A percentile compares a stretch with the other conserved stretches of the same genome.
These are phyloP conservation scores for Fusarium armeniacum DNA, from an alignment of 2,329 filamentous ascomycete species.

Conservation along the genomic window DNA sequence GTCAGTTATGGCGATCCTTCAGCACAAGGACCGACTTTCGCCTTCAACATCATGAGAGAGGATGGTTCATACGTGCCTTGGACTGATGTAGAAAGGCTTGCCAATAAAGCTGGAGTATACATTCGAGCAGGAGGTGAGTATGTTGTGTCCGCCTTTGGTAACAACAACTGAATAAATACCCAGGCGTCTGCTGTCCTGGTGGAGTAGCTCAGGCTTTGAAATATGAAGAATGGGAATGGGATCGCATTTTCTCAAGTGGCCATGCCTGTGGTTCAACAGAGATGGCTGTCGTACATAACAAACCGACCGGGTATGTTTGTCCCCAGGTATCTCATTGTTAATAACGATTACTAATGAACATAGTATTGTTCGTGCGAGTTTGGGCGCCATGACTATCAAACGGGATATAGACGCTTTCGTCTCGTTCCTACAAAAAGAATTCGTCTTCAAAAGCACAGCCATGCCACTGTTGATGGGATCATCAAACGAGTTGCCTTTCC, in stretches of 20 bases:
- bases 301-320: conserved; percentile 64
- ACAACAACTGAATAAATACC: conserved; percentile 1
- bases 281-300: conserved; percentile 65
- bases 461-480: conserved; percentile 27
- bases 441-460: conserved; percentile 19
- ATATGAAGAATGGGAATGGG: conserved; percentile 68
- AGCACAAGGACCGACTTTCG: conserved; percentile 72
- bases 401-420: conserved; percentile 67
- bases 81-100: conserved; percentile 69
- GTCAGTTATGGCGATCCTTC: conserved; percentile 63
- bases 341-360: conserved; percentile 16
- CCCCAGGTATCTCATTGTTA: not conserved
- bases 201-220: conserved; percentile 62
- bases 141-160: too few species aligned
- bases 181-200: conserved; percentile 64
- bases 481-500: conserved; percentile 28
- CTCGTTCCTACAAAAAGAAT: conserved; percentile 57
- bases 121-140: conserved; percentile 67
- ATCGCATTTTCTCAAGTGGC: conserved; percentile 67
- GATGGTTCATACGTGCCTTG: conserved; percentile 69
- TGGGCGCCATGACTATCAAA: conserved; percentile 73
- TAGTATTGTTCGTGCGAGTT: conserved; percentile 71
- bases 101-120: conserved; percentile 69
- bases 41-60: conserved; percentile 71
- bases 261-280: conserved; percentile 70